phyloP scores from a whole-genome alignment of 257 asterid genomes.

The Forsythia suspensa region DNA sequence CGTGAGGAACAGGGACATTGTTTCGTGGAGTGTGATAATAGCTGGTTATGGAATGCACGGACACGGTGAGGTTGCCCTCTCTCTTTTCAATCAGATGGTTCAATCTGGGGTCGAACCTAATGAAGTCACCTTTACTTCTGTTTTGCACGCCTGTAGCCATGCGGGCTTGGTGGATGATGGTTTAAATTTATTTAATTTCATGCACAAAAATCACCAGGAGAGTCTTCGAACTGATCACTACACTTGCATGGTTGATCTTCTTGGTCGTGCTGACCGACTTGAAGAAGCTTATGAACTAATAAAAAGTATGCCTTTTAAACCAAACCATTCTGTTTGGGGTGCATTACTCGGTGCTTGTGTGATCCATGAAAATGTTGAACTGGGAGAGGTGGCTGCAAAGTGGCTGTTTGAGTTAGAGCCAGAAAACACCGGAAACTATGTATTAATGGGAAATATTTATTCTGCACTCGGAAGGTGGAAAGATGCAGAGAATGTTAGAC shows the following conservation, averaged over 20 bases:
- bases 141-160: constrained; percentile 85
- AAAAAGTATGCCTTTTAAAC: constrained; percentile 50
- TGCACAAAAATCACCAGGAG: constrained; percentile 43
- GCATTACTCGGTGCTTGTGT: constrained; percentile 81
- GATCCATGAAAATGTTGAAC: constrained; percentile 77
- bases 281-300: constrained; percentile 68
- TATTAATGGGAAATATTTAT: constrained; percentile 73
- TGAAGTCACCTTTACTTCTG: constrained; percentile 81
- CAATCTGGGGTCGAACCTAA: constrained; percentile 69
- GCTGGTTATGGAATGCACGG: constrained; percentile 86
- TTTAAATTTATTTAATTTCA: constrained; percentile 53
- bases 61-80: constrained; percentile 55
- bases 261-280: constrained; percentile 87
- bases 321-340: constrained; percentile 75
- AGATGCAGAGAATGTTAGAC: constrained; percentile 77
- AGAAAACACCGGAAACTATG: constrained; percentile 75
- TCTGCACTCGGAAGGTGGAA: constrained; percentile 86
- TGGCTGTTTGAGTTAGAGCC: constrained; percentile 76
- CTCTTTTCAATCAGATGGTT: constrained; percentile 79
- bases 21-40: constrained; percentile 80
- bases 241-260: constrained; percentile 93
- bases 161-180: constrained; percentile 89
- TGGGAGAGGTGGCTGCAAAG: constrained; percentile 81
- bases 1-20: constrained; percentile 57
- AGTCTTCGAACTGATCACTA: constrained; percentile 61